phyloP scores from a whole-genome alignment of 768 basidiomycete species.

The Tephrocybe sp. region DNA sequence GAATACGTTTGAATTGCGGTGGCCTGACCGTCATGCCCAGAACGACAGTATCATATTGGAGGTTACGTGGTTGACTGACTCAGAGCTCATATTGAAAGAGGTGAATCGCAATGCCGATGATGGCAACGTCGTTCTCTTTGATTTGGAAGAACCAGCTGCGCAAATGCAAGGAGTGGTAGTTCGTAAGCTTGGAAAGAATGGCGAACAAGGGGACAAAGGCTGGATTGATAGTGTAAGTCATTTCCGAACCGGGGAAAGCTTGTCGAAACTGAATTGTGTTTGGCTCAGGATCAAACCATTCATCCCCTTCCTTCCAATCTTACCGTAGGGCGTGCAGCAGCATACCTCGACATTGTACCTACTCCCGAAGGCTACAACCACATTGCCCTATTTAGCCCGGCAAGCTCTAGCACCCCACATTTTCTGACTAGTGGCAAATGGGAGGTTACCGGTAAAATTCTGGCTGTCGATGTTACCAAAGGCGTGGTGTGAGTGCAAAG shows the following conservation, averaged over 20 bases:
- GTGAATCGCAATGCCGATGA: conserved; percentile 80
- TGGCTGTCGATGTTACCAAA: conserved; percentile 64
- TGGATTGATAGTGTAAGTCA: conserved; percentile 85
- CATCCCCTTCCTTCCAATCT: conserved; percentile 49
- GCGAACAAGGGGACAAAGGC: conserved; percentile 87
- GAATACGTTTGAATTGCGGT: conserved; percentile 57
- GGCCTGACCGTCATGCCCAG: conserved; percentile 55
- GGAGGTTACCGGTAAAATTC: conserved; percentile 82
- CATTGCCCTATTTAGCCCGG: conserved; percentile 86
- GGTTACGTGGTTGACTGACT: conserved; percentile 83
- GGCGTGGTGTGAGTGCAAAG: conserved; percentile 63
- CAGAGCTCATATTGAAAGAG: conserved; percentile 78
- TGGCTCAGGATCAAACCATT: conserved; percentile 57
- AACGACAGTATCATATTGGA: conserved; percentile 75
- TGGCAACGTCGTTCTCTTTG: conserved; percentile 79
- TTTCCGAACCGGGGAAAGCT: conserved; percentile 10
- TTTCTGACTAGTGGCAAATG: conserved; percentile 88
- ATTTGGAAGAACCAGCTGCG: conserved; percentile 35
- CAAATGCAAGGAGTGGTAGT: conserved; percentile 54
- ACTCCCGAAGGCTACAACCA: conserved; percentile 82
- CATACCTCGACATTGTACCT: conserved; percentile 91
- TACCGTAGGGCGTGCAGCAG: conserved; percentile 42
- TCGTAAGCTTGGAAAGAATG: conserved; percentile 73
- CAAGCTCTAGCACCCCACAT: conserved; percentile 60
- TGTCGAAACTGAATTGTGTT: neutral